phyloP scores from a whole-genome alignment of 1,139 yeast species.

The Candida glucosophila region DNA sequence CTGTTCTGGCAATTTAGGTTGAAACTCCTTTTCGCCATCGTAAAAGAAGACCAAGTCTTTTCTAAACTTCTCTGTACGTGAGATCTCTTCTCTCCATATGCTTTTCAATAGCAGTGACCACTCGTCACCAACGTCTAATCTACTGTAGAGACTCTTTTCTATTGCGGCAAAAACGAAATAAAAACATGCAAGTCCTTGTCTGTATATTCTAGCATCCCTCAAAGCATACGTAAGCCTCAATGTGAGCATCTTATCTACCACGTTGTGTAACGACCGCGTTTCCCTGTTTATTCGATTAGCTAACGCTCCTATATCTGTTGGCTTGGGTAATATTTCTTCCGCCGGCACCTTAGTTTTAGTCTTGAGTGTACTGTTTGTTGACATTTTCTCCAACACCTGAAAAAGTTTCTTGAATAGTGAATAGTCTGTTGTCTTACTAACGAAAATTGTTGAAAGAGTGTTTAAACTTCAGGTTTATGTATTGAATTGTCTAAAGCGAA shows the following conservation, averaged over 20 bases:
- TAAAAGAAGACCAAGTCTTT: conserved; percentile 64
- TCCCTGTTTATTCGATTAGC: conserved; percentile 71
- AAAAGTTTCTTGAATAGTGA: not conserved
- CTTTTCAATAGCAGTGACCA: conserved; percentile 36
- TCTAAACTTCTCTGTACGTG: conserved; percentile 50
- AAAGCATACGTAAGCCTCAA: conserved; percentile 68
- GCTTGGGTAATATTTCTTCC: conserved; percentile 60
- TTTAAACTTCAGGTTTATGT: not conserved
- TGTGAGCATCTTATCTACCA: conserved; percentile 61
- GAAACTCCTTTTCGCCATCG: conserved; percentile 40
- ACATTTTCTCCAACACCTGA: conserved; percentile 5
- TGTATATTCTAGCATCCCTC: conserved; percentile 64
- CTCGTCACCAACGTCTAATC: conserved; percentile 35
- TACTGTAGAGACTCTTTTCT: conserved; percentile 46
- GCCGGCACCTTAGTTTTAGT: conserved; percentile 38
- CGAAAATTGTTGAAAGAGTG: too few species aligned
- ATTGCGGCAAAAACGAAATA: conserved; percentile 68
- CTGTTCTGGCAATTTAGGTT: conserved; percentile 54
- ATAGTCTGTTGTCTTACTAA: not conserved
- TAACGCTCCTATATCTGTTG: conserved; percentile 69
- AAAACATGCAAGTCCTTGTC: conserved; percentile 74
- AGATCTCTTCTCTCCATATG: conserved; percentile 67
- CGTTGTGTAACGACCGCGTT: conserved; percentile 59
- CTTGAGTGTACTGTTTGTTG: conserved; percentile 12
- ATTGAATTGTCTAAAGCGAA: not conserved